Base-by-base conservation (phyloP, 305 asterid genomes). In the Fraxinus nigra region DNA sequence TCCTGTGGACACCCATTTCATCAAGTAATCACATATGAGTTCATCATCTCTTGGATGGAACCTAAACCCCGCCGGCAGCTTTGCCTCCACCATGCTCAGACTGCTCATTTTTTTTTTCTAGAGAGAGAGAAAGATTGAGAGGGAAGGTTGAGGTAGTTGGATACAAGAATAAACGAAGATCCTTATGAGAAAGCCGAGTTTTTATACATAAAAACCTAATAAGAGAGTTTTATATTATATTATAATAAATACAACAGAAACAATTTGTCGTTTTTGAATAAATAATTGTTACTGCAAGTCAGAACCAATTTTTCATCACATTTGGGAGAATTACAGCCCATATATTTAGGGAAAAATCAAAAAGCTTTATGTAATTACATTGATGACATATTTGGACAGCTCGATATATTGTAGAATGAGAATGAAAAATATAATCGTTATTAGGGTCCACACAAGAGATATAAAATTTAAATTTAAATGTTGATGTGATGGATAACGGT, bases 21-120 rank as follows among this genome's bases (percentile, higher is more conserved):
- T 82, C 77, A 95, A 89, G 84, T 95, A 95, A 86, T 93, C 98
- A 65, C 94, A 92, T 0, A 93, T 81, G 33, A 95, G 91, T 81
- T 95, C 98, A 78, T 93, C 98, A 77, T 95, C 98, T 85, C 83
- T 88, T 0, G 98, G 98, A 80, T 95, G 97, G 81, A 95, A 95
- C 85, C 98, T 79, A 43, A 95, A 95, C 10, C 98, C 98, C 30
- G 98, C 93, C 35, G 98, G 98, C 87, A 95, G 88, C 79, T 88
- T 88, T 81, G 92, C 89, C 89, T 95, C 98, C 84, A 95, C 97
- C 89, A 69, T 82, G 82, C 95, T 90, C 85, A 95, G 76, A 76
- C 91, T 88, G 85, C 91, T 92, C 94, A 89, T 87, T 80, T 78
- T 72, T 24, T 0, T 24, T 0, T 20, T 7, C 11, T 16, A 18